Conservation (phyloP, 371 early-diverging fungal genomes). For the Racocetra persica region DNA sequence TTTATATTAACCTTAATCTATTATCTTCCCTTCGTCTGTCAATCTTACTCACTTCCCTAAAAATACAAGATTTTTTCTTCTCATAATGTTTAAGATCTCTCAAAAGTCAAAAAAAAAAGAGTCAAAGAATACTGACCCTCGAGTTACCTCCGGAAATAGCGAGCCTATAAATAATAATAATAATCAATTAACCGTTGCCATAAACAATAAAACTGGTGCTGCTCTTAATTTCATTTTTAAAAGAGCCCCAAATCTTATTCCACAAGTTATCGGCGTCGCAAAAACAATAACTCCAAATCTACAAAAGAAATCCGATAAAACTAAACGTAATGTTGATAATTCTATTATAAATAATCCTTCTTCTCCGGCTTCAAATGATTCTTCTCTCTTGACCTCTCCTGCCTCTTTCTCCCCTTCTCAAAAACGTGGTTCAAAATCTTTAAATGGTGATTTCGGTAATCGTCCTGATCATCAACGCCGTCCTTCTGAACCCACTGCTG, state of each 20-base stretch:
- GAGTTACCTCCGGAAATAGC: background rate
- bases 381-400: background rate
- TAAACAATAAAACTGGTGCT: background rate
- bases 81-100: conserved; percentile 25
- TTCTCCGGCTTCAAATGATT: background rate
- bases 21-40: too few relatives aligned
- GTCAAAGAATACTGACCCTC: background rate
- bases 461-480: conserved; percentile 30
- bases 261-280: background rate
- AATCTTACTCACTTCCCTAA: background rate
- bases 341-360: background rate
- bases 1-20: background rate
- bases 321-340: background rate
- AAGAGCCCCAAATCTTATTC: conserved; percentile 13
- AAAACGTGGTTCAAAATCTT: conserved; percentile 22
- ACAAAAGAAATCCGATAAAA: too few relatives aligned
- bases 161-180: background rate
- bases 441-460: conserved; percentile 8
- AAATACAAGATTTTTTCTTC: background rate
- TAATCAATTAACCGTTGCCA: background rate
- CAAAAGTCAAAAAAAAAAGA: background rate
- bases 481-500: conserved; percentile 27
- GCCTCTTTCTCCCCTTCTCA: background rate
- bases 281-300: conserved; percentile 8
- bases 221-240: background rate